A percentile compares a stretch with the other conserved stretches of the same genome.
Conservation (phyloP, 257 asterid genomes). For the Plectranthus barbatus region DNA sequence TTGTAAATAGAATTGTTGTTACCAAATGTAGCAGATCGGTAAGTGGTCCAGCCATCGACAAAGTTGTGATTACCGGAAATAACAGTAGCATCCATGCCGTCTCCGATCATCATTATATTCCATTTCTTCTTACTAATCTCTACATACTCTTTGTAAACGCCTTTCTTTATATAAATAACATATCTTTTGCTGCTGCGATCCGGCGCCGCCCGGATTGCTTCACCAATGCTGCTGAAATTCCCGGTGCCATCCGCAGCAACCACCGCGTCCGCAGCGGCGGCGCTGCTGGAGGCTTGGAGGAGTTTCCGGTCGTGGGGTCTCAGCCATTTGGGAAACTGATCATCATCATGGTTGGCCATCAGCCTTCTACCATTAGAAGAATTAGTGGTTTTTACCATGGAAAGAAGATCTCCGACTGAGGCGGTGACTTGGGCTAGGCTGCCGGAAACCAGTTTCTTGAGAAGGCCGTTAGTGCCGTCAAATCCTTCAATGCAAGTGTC, state of each 20-base stretch:
- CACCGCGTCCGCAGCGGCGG: constrained; percentile 18
- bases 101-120: constrained; percentile 55
- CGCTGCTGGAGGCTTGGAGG: constrained; percentile 16
- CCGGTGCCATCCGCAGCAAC: constrained; percentile 46
- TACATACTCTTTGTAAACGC: constrained; percentile 42
- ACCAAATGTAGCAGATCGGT: constrained; percentile 42
- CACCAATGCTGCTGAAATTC: constrained; percentile 22
- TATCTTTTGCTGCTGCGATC: constrained; percentile 21
- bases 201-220: constrained; percentile 32
- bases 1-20: background rate
- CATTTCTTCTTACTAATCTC: constrained; percentile 37
- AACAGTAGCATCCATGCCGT: constrained; percentile 37
- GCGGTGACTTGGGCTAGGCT: constrained; percentile 46
- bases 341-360: background rate
- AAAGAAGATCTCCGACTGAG: constrained; percentile 35
- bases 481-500: constrained; percentile 53
- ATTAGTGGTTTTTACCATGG: constrained; percentile 40
- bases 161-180: constrained; percentile 39
- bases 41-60: constrained; percentile 43
- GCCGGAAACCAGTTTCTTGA: constrained; percentile 36
- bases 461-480: constrained; percentile 46
- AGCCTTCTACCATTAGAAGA: constrained; percentile 25
- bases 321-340: constrained; percentile 26
- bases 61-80: constrained; percentile 32
- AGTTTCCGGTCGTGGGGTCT: constrained; percentile 26